phyloP scores from a whole-genome alignment of 306 rosid species.

The Prunus salicina region DNA sequence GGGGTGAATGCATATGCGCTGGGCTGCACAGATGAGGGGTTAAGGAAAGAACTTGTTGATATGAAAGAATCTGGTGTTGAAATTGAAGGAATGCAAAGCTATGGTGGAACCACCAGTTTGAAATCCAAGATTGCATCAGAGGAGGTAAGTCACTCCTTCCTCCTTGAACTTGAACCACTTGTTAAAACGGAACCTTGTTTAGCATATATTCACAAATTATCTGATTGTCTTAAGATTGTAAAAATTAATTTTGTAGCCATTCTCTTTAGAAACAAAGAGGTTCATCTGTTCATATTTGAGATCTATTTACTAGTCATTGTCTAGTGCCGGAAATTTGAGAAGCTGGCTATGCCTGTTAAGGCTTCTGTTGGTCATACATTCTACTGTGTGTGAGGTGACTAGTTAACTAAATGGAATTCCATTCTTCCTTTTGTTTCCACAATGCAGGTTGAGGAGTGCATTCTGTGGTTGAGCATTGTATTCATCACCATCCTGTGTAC shows the following conservation, averaged over 20 bases:
- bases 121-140: slow-evolving; percentile 71
- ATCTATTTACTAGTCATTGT: neutral
- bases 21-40: slow-evolving; percentile 94
- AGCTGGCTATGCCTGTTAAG: neutral
- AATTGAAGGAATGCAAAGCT: slow-evolving; percentile 76
- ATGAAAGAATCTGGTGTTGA: slow-evolving; percentile 72
- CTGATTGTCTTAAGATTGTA: neutral
- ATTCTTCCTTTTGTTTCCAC: slow-evolving; percentile 5
- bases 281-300: neutral
- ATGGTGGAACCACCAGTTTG: slow-evolving; percentile 84
- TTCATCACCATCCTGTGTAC: slow-evolving; percentile 95
- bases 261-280: neutral
- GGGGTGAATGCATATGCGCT: slow-evolving; percentile 98
- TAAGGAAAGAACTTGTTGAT: slow-evolving; percentile 78
- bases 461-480: slow-evolving; percentile 88
- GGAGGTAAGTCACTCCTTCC: slow-evolving; percentile 47
- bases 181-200: neutral
- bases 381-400: neutral
- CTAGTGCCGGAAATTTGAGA: neutral
- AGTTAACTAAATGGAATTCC: neutral
- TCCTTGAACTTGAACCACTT: slow-evolving; percentile 3
- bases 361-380: slow-evolving; percentile 3
- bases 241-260: neutral
- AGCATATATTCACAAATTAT: neutral
- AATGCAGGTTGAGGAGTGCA: slow-evolving; percentile 86